Base-by-base conservation (phyloP, 2,329 filamentous ascomycete genomes). In the Cladobotryum mycophilum region DNA sequence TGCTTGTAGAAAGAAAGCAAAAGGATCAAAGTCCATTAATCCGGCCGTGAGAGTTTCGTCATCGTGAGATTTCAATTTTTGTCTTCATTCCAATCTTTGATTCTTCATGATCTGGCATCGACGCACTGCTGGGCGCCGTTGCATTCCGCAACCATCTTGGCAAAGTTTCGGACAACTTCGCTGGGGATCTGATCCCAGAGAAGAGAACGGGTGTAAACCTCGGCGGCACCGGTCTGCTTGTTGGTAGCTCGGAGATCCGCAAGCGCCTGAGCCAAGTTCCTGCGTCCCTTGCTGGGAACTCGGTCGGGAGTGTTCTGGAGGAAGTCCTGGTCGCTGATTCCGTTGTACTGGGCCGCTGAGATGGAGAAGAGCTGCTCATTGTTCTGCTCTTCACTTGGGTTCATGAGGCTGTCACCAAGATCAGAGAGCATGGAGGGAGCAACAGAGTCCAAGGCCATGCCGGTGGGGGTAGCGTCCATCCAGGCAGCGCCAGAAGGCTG, bases 151-250 rank as follows among this genome's bases (percentile, higher is more conserved):
- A 96, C 87, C 80, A 95, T 90, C 70, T 89, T 88, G 62, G 88
- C 88, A 74, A 97, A 97, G 67, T 92, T 89, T 60, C 85, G 83
- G 48, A 99, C 89, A 45, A 97, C 90, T 57, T 97, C 90, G 60
- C 83, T 80, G 13, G 93, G 91, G 60, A 97, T 91, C 69, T 91
- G 88, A 64, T 96, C 90, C 89, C 89, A 96, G 52, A 97, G 82
- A 55, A 97, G 78, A 55, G 89, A 95, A 52, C 92, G 82, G 34
- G 91, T 95, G 72, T 96, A 96, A 40, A 96, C 88, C 62, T 96
- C 90, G 51, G 91, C 88, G 44, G 85, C 86, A 46, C 65, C 66
- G 47, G 81, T 80, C 59, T 86, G 81, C 70, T 89, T 89, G 61
- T 77, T 76, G 60, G 78, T 81, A 59, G 75, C 75, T 57, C 89